Conservation (phyloP, 805 yeast species). For the Myxozyma udenii region DNA sequence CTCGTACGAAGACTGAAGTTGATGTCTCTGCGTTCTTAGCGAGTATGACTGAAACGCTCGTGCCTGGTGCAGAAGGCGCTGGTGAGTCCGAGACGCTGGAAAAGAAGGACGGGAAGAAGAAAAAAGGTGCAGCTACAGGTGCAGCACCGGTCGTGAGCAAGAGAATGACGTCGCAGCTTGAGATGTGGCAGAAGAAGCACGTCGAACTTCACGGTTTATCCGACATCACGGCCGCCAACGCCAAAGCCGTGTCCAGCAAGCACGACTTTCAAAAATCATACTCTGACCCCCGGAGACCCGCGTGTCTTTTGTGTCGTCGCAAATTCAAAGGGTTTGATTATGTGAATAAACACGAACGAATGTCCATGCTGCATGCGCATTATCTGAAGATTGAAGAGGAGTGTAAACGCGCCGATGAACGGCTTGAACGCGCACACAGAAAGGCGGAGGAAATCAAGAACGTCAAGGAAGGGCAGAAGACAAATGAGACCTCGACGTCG, state of each 20-base stretch:
- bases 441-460: neutral
- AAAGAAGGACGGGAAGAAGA: slow-evolving; percentile 10
- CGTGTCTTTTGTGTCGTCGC: slow-evolving; percentile 25
- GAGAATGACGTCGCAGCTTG: slow-evolving; percentile 28
- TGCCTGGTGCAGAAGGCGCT: neutral
- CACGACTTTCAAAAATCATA: slow-evolving; percentile 20
- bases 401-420: slow-evolving; percentile 7
- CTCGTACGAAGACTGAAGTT: slow-evolving; percentile 5
- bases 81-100: neutral
- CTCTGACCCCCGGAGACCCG: slow-evolving; percentile 19
- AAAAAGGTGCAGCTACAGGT: neutral
- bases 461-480: slow-evolving; percentile 2
- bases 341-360: slow-evolving; percentile 26
- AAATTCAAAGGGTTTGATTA: slow-evolving; percentile 20
- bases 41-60: neutral
- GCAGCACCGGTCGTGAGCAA: neutral
- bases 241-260: neutral
- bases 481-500: neutral
- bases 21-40: slow-evolving; percentile 14
- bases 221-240: neutral
- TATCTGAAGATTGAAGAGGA: slow-evolving; percentile 4
- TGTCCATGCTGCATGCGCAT: slow-evolving; percentile 18
- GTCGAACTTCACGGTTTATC: slow-evolving; percentile 22
- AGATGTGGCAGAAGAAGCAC: slow-evolving; percentile 28
- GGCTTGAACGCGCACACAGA: neutral